phyloP scores from a whole-genome alignment of 2,329 filamentous ascomycete genomes.

The Curvularia sp. region DNA sequence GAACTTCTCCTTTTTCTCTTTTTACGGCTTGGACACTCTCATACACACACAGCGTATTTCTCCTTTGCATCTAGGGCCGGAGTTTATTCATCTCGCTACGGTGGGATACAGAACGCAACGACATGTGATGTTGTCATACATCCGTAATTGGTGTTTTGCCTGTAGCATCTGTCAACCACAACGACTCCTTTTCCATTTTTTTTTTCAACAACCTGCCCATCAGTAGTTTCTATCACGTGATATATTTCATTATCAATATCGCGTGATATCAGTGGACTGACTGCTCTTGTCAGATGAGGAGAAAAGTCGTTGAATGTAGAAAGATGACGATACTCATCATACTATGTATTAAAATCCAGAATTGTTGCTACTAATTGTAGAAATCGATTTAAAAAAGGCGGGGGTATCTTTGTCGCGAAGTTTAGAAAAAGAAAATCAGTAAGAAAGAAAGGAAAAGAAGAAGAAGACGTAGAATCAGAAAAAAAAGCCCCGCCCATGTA shows the following conservation, averaged over 20 bases:
- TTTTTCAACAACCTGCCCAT: too few relatives aligned
- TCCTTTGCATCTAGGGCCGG: conserved; percentile 14
- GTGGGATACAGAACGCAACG: neutral
- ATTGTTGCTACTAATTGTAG: neutral
- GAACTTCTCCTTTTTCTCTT: conserved; percentile 6
- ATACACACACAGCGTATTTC: conserved; percentile 5
- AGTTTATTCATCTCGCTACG: neutral
- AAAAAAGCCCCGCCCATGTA: neutral
- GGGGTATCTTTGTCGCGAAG: conserved; percentile 2
- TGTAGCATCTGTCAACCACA: neutral
- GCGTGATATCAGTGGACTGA: too few relatives aligned
- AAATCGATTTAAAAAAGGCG: neutral
- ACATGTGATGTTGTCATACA: neutral
- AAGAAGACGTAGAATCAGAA: neutral
- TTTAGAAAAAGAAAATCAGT: neutral
- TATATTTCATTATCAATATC: accelerated
- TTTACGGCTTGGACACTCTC: neutral
- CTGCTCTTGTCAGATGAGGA: neutral
- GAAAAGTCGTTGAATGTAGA: neutral
- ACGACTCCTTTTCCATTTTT: neutral
- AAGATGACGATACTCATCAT: neutral
- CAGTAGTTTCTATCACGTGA: neutral
- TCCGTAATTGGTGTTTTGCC: neutral
- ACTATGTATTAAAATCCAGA: neutral
- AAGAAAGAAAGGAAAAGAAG: neutral